Percentiles rank a stretch among this genome's conserved stretches.
These are phyloP conservation scores for Psilocybe sp. DNA, from an alignment of 768 basidiomycete genomes.

Conservation along the genomic window DNA sequence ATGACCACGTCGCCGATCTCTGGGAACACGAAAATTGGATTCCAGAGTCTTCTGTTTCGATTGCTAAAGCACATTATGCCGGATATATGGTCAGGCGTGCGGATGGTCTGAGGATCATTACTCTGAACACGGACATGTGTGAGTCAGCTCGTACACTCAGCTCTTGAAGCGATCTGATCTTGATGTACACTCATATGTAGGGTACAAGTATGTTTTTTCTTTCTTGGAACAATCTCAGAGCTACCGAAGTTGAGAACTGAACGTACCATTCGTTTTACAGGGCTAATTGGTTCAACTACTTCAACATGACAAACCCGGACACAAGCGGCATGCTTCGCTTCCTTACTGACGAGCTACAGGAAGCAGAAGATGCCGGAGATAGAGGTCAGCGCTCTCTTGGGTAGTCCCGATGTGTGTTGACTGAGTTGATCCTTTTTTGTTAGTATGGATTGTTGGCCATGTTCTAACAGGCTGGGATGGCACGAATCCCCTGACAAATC, in stretches of 20 bases:
- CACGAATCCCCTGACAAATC: constrained; percentile 56
- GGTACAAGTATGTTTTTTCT: constrained; percentile 30
- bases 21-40: constrained; percentile 77
- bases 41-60: constrained; percentile 47
- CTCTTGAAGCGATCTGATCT: background rate
- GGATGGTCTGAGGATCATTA: constrained; percentile 70
- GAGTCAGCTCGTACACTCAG: constrained; percentile 21
- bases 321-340: constrained; percentile 75
- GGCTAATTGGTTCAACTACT: constrained; percentile 80
- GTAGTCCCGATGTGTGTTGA: constrained; percentile 14
- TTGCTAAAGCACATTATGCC: constrained; percentile 67
- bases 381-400: constrained; percentile 42
- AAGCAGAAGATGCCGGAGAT: constrained; percentile 73
- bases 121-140: constrained; percentile 79
- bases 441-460: constrained; percentile 46
- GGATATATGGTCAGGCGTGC: constrained; percentile 67
- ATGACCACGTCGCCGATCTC: constrained; percentile 67
- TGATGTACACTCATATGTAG: constrained; percentile 16
- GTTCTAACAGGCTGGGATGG: constrained; percentile 65
- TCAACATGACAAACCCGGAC: constrained; percentile 70
- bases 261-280: too few species aligned
- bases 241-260: background rate
- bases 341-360: constrained; percentile 75
- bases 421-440: constrained; percentile 45
- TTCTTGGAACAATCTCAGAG: background rate